Conservation (phyloP, 169 alveolate genomes). For the Babesia divergens region DNA sequence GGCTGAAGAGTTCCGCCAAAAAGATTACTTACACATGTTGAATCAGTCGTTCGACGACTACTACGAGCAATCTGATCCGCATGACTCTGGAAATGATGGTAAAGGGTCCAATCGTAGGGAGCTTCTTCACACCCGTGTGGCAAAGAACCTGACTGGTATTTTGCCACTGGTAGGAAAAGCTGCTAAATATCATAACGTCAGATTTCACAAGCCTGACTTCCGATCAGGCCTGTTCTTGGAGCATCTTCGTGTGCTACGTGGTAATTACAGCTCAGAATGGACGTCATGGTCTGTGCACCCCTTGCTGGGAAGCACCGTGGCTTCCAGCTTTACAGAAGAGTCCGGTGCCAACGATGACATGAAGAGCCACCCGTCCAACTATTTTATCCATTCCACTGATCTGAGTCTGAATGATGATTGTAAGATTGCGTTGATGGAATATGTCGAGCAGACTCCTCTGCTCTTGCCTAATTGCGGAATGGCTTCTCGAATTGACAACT, state of each 20-base stretch:
- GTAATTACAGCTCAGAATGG: slow-evolving; percentile 58
- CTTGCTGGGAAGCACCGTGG: slow-evolving; percentile 9
- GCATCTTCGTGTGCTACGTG: slow-evolving; percentile 54
- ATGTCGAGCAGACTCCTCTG: slow-evolving; percentile 81
- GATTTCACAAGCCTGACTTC: slow-evolving; percentile 80
- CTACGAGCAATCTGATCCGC: slow-evolving; percentile 42
- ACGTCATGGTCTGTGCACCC: slow-evolving; percentile 67
- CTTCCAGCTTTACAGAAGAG: slow-evolving; percentile 45
- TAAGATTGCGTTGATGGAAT: slow-evolving; percentile 79
- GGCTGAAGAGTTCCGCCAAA: slow-evolving; percentile 30
- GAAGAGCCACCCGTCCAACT: slow-evolving; percentile 64
- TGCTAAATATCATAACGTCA: slow-evolving; percentile 67
- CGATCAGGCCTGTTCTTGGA: slow-evolving; percentile 50
- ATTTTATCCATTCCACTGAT: slow-evolving; percentile 65
- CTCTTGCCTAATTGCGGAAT: slow-evolving; percentile 77
- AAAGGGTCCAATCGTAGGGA: slow-evolving; percentile 40
- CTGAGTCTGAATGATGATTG: slow-evolving; percentile 76
- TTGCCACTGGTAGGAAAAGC: slow-evolving; percentile 77
- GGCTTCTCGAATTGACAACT: slow-evolving; percentile 78
- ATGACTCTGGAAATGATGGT: slow-evolving; percentile 43
- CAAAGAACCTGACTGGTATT: slow-evolving; percentile 68
- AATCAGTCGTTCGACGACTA: slow-evolving; percentile 65
- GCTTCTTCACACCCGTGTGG: slow-evolving; percentile 68
- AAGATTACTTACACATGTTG: slow-evolving; percentile 25
- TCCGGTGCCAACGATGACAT: slow-evolving; percentile 28